Evolutionary conservation across 441 rosid genomes (phyloP), one percentile per base, ranked within the genome.

Genomic region (Isatis lusitanica): DNA sequence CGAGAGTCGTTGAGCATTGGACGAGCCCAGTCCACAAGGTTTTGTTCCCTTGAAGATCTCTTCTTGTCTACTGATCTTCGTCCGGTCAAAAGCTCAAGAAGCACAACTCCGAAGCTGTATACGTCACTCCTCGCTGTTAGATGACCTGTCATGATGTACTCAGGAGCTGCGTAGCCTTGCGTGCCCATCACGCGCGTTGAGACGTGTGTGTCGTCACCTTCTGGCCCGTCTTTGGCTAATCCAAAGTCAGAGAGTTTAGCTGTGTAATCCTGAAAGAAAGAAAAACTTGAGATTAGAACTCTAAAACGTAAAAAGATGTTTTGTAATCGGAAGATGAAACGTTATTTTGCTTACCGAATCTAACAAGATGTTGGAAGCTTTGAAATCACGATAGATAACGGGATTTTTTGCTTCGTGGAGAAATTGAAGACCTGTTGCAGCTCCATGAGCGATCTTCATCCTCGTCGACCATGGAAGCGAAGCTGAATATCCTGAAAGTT

Each of bases 141-240:
- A 66, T 88, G 93, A 75, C 92, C 92, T 3, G 93, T 88, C 90
- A 88, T 85, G 55, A 88, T 77, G 77, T 88, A 88, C 70, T 88
- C 93, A 1, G 93, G 93, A 38, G 91, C 93, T 6, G 91, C 93
- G 8, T 88, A 88, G 76, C 93, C 93, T 38, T 85, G 88, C 1
- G 93, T 88, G 7, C 93, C 93, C 93, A 88, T 88, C 0, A 88
- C 89, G 21, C 91, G 78, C 9, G 93, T 88, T 31, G 91, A 86
- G 6, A 86, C 93, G 56, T 88, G 93, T 0, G 93, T 88, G 56
- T 86, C 85, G 44, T 88, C 93, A 33, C 93, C 93, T 73, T 79
- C 88, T 1, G 91, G 93, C 33, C 93, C 93, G 60, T 86, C 93
- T 78, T 85, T 86, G 9, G 93, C 93, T 18, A 88, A 63, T 0